A percentile compares a stretch with the other conserved stretches of the same genome.
Evolutionary conservation across 371 early-diverging fungal species (phyloP).

Genomic region (Syncephalis plumigaleata): DNA sequence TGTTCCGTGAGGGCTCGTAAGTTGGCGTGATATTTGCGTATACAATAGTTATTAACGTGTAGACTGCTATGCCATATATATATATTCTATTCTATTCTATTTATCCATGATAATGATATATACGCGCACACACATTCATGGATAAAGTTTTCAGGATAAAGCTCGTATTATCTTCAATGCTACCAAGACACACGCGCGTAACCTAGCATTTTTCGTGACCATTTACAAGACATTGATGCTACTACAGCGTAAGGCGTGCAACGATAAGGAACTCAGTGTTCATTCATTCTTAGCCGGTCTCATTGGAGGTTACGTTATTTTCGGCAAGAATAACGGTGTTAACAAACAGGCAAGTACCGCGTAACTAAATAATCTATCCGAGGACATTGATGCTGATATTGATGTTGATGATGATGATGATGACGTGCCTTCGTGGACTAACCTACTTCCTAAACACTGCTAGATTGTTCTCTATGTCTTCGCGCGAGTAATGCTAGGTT

Average conservation of each 20-base stretch:
- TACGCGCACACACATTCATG: too few relatives aligned
- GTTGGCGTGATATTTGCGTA: constrained; percentile 3
- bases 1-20: constrained; percentile 82
- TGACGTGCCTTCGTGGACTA: too few relatives aligned
- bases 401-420: too few relatives aligned
- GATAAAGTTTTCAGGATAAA: constrained; percentile 59
- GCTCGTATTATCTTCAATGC: constrained; percentile 58
- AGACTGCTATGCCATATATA: neutral
- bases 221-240: constrained; percentile 85
- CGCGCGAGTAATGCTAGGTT: constrained; percentile 72
- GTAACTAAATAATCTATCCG: neutral
- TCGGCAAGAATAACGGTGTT: constrained; percentile 84
- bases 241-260: constrained; percentile 39
- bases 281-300: constrained; percentile 85
- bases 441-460: too few relatives aligned
- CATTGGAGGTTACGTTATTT: constrained; percentile 90
- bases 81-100: neutral
- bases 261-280: constrained; percentile 48
- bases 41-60: neutral
- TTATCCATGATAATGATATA: neutral
- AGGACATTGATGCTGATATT: too few relatives aligned
- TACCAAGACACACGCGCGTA: constrained; percentile 76
- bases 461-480: constrained; percentile 91
- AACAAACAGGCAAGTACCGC: constrained; percentile 69
- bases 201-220: constrained; percentile 80